Percentiles rank a stretch among this genome's conserved stretches.
Conservation (phyloP, 441 rosid species). For the Manihot esculenta region DNA sequence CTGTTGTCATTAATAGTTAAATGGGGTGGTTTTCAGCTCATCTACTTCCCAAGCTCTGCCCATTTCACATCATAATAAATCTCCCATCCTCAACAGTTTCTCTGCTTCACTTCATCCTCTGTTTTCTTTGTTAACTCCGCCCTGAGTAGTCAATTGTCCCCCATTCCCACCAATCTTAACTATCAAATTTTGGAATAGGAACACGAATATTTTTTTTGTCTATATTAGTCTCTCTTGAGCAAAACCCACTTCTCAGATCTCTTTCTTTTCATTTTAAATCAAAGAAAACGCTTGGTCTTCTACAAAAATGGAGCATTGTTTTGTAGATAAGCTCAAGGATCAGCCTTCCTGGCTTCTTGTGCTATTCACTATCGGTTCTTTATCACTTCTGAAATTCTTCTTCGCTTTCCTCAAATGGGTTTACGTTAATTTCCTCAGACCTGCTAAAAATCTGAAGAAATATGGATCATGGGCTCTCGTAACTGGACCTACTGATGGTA, state of each 20-base stretch:
- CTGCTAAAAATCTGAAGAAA: slow-evolving; percentile 67
- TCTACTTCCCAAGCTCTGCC: slow-evolving; percentile 32
- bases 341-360: slow-evolving; percentile 66
- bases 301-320: slow-evolving; percentile 49
- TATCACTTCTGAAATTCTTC: slow-evolving; percentile 44
- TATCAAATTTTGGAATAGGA: too few species aligned
- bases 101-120: background rate
- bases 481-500: slow-evolving; percentile 90
- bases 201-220: too few species aligned
- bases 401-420: slow-evolving; percentile 55
- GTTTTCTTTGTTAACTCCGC: slow-evolving; percentile 5
- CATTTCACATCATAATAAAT: slow-evolving; percentile 16
- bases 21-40: slow-evolving; percentile 59
- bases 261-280: slow-evolving; percentile 12
- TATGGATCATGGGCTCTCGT: slow-evolving; percentile 94
- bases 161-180: background rate
- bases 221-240: too few species aligned
- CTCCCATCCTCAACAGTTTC: slow-evolving; percentile 8
- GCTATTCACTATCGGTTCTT: slow-evolving; percentile 59
- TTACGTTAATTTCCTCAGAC: slow-evolving; percentile 76
- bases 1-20: slow-evolving; percentile 19
- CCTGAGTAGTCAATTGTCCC: slow-evolving; percentile 5
- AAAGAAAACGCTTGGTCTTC: background rate
- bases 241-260: slow-evolving; percentile 22
- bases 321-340: slow-evolving; percentile 44